phyloP scores from a whole-genome alignment of 768 basidiomycete genomes.

The Porpolomopsis calyptriformis region DNA sequence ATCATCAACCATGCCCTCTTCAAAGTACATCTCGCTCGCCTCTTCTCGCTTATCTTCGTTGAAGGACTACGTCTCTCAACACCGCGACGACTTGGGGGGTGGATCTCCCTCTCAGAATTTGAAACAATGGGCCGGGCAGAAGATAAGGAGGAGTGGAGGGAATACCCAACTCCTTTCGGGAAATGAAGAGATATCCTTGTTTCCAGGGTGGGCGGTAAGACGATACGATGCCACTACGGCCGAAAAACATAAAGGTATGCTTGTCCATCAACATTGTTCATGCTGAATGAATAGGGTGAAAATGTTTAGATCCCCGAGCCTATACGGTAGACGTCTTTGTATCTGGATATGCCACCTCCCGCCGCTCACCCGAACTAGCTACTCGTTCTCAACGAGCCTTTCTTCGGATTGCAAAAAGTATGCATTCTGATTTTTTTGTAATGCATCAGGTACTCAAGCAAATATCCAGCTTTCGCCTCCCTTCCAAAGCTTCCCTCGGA shows the following conservation, averaged over 20 bases:
- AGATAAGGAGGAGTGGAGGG: conserved; percentile 26
- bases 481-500: conserved; percentile 46
- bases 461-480: conserved; percentile 52
- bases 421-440: background rate
- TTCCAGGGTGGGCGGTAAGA: conserved; percentile 75
- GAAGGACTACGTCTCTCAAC: conserved; percentile 1
- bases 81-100: background rate
- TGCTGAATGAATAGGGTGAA: conserved; percentile 19
- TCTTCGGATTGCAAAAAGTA: conserved; percentile 68
- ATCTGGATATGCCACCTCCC: conserved; percentile 64
- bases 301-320: conserved; percentile 12
- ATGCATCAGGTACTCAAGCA: background rate
- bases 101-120: conserved; percentile 28
- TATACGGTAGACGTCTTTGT: conserved; percentile 56
- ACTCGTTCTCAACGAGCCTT: conserved; percentile 72
- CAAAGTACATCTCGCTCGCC: background rate
- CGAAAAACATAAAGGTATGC: conserved; percentile 19
- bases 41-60: conserved; percentile 1
- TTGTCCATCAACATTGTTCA: background rate
- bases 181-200: conserved; percentile 45
- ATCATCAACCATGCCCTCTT: conserved; percentile 1
- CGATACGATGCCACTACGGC: conserved; percentile 26
- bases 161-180: conserved; percentile 9
- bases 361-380: conserved; percentile 46
- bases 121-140: conserved; percentile 58